phyloP scores from a whole-genome alignment of 2,329 filamentous ascomycete species.

The Aspergillus pseudonomiae region DNA sequence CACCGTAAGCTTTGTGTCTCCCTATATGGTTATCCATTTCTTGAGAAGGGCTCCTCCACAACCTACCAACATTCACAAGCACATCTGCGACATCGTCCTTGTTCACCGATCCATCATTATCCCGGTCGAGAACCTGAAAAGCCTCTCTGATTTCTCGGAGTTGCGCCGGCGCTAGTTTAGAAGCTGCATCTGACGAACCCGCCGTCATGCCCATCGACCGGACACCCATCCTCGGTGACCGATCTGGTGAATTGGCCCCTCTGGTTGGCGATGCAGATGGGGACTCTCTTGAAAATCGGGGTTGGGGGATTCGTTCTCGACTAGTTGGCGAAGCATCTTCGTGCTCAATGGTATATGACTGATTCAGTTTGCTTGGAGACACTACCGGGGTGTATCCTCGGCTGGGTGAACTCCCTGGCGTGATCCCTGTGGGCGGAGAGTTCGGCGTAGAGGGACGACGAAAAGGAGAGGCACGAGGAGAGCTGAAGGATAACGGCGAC shows the following conservation, averaged over 20 bases:
- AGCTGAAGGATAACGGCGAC: slow-evolving; percentile 71
- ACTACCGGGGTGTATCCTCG: slow-evolving; percentile 47
- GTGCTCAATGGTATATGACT: slow-evolving; percentile 49
- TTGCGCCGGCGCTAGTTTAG: slow-evolving; percentile 72
- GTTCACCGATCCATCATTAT: slow-evolving; percentile 81
- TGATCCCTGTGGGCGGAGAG: slow-evolving; percentile 61
- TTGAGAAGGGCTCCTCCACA: background rate
- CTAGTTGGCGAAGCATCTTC: slow-evolving; percentile 37
- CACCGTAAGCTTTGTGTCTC: slow-evolving; percentile 2
- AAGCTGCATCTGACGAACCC: slow-evolving; percentile 39
- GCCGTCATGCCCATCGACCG: slow-evolving; percentile 27
- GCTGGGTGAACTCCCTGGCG: slow-evolving; percentile 51
- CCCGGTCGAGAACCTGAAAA: slow-evolving; percentile 89
- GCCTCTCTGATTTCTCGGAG: slow-evolving; percentile 86
- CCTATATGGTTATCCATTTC: background rate
- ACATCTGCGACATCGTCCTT: slow-evolving; percentile 85
- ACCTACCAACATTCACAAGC: slow-evolving; percentile 76
- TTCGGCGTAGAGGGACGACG: slow-evolving; percentile 66
- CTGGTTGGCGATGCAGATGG: slow-evolving; percentile 44
- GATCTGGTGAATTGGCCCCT: slow-evolving; percentile 31
- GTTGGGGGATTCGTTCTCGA: slow-evolving; percentile 35
- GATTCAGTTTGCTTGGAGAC: slow-evolving; percentile 52
- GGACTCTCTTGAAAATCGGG: slow-evolving; percentile 40
- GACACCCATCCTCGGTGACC: slow-evolving; percentile 31
- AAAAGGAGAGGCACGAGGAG: slow-evolving; percentile 70